Conservation (phyloP, 208 protist species). For the Trypanosoma boissoni region DNA sequence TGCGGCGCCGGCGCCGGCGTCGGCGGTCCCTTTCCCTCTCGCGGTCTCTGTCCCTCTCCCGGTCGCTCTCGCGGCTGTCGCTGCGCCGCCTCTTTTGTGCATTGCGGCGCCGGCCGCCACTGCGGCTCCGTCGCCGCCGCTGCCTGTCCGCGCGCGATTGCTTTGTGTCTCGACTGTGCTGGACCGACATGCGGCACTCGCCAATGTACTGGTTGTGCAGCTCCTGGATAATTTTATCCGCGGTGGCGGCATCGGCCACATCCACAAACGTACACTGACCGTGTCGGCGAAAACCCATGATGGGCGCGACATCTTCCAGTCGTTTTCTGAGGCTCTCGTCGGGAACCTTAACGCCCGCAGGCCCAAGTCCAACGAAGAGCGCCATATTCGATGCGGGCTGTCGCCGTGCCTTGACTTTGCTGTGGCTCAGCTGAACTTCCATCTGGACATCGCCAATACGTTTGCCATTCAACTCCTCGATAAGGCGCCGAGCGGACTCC, state of each 20-base stretch:
- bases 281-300: constrained; percentile 46
- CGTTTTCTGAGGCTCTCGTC: constrained; percentile 30
- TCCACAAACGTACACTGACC: constrained; percentile 64
- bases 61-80: constrained; percentile 19
- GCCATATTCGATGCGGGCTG: too few species aligned
- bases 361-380: constrained; percentile 64
- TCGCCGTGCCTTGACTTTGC: constrained; percentile 16
- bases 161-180: constrained; percentile 43
- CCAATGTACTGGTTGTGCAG: constrained; percentile 48
- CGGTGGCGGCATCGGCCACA: constrained; percentile 28
- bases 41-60: constrained; percentile 3
- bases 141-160: constrained; percentile 15
- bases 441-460: constrained; percentile 44
- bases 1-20: constrained; percentile 25
- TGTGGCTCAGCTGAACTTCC: constrained; percentile 51
- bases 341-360: constrained; percentile 31
- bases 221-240: constrained; percentile 33
- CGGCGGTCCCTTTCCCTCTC: constrained; percentile 7
- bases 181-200: constrained; percentile 49
- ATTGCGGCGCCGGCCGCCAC: neutral
- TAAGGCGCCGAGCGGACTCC: constrained; percentile 47
- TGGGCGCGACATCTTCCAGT: constrained; percentile 39
- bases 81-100: constrained; percentile 2
- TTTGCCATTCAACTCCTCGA: constrained; percentile 39
- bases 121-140: constrained; percentile 17